Percentiles rank a stretch among this genome's conserved stretches.
These are phyloP conservation scores for Auricularia auricula-judae DNA, from an alignment of 768 basidiomycete genomes.

Conservation along the genomic window DNA sequence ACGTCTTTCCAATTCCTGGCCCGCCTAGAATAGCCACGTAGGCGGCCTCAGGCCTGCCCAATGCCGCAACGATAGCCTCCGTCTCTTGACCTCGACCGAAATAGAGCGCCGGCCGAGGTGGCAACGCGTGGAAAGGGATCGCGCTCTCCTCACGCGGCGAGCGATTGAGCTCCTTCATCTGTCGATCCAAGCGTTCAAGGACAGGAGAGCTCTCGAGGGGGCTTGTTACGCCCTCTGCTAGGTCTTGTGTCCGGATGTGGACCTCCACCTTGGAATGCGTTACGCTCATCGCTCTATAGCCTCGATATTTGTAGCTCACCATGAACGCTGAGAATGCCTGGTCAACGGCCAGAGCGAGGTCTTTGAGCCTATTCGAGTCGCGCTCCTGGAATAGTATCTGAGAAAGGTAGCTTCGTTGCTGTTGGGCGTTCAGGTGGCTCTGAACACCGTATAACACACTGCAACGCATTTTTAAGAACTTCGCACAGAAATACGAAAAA, in stretches of 20 bases:
- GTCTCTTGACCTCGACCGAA: background rate
- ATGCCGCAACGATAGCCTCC: background rate
- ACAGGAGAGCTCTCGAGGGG: background rate
- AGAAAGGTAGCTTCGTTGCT: background rate
- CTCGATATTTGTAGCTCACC: background rate
- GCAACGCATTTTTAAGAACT: background rate
- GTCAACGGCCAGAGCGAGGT: background rate
- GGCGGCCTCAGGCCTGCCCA: background rate
- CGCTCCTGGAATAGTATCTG: background rate
- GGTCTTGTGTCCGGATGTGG: background rate
- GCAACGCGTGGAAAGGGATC: background rate
- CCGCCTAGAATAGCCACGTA: conserved; percentile 13
- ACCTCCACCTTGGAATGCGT: background rate
- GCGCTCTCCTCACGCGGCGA: background rate
- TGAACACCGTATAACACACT: background rate
- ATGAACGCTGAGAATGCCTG: background rate
- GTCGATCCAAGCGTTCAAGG: background rate
- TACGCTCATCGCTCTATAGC: background rate
- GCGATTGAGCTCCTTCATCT: background rate
- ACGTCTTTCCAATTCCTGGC: conserved; percentile 32
- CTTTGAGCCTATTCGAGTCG: background rate
- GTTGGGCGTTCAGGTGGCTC: background rate
- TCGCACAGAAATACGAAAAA: background rate
- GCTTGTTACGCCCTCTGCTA: background rate
- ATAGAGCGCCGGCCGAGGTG: background rate